Conservation (phyloP, 257 asterid species). For the Scutellaria minor region DNA sequence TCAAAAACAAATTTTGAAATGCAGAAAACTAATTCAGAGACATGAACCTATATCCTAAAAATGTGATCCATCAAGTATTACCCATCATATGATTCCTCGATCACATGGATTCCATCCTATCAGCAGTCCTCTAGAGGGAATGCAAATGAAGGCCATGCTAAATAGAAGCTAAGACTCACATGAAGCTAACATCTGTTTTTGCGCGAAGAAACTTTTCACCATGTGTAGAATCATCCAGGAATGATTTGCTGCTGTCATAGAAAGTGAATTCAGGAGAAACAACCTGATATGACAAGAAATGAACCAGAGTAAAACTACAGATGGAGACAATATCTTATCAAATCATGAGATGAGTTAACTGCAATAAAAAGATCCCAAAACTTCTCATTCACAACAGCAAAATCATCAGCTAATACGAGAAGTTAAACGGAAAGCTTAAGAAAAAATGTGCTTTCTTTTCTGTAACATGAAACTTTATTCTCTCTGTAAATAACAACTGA, state of each 20-base stretch:
- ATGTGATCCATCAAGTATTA: conserved; percentile 6
- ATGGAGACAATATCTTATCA: conserved; percentile 9
- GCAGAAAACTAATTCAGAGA: conserved; percentile 12
- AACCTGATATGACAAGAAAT: conserved; percentile 60
- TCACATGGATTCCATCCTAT: not conserved
- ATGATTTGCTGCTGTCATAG: conserved; percentile 86
- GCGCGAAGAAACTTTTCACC: conserved; percentile 99
- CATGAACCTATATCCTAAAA: conserved; percentile 1
- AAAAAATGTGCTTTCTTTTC: not conserved
- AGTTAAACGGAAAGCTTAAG: conserved; percentile 6
- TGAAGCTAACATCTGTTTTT: conserved; percentile 92
- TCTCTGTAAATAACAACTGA: conserved; percentile 12
- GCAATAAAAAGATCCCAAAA: not conserved
- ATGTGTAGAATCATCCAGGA: conserved; percentile 79
- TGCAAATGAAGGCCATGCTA: conserved; percentile 13
- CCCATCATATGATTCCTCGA: conserved; percentile 21
- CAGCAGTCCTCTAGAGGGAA: conserved; percentile 4
- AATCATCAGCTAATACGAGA: not conserved
- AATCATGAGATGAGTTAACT: conserved; percentile 21
- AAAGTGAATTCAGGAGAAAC: conserved; percentile 97
- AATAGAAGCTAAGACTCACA: conserved; percentile 60
- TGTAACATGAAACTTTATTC: conserved; percentile 1
- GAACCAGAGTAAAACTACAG: conserved; percentile 32
- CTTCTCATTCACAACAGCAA: conserved; percentile 21
- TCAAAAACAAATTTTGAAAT: conserved; percentile 13